phyloP scores from a whole-genome alignment of 202 grass and related monocot species.

The Elaeis oleifera region DNA sequence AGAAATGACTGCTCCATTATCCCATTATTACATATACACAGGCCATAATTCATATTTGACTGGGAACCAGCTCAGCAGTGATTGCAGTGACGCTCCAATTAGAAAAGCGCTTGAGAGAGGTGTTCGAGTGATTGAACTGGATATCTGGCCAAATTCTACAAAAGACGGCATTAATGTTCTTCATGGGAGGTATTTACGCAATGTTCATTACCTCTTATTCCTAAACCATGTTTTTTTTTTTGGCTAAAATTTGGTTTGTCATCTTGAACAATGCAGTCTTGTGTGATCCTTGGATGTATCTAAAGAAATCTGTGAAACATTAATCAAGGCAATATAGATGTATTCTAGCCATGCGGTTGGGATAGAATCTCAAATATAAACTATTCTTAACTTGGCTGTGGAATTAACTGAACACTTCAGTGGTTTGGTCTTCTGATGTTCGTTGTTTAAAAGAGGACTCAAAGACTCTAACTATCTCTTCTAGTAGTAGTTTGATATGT shows the following conservation, averaged over 20 bases:
- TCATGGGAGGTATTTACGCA: conserved; percentile 4
- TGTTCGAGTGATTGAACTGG: conserved; percentile 20
- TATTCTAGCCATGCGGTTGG: too few relatives aligned
- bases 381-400: too few relatives aligned
- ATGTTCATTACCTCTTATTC: neutral
- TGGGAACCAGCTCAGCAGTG: conserved; percentile 20
- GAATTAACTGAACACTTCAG: too few relatives aligned
- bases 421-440: too few relatives aligned
- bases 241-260: neutral
- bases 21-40: conserved; percentile 21
- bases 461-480: too few relatives aligned
- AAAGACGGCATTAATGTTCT: conserved; percentile 13
- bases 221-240: neutral
- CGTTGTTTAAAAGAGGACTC: too few relatives aligned
- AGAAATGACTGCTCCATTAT: conserved; percentile 17
- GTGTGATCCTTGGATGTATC: too few relatives aligned
- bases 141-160: conserved; percentile 22
- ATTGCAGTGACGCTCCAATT: conserved; percentile 20
- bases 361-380: too few relatives aligned
- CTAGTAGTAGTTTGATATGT: too few relatives aligned
- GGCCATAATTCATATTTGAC: conserved; percentile 21
- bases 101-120: conserved; percentile 15
- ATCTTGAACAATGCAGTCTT: neutral
- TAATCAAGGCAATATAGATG: too few relatives aligned
- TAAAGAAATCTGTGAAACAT: too few relatives aligned